A percentile compares a stretch with the other conserved stretches of the same genome.
phyloP scores from a whole-genome alignment of 2,329 filamentous ascomycete genomes.

The Penicillium palitans region DNA sequence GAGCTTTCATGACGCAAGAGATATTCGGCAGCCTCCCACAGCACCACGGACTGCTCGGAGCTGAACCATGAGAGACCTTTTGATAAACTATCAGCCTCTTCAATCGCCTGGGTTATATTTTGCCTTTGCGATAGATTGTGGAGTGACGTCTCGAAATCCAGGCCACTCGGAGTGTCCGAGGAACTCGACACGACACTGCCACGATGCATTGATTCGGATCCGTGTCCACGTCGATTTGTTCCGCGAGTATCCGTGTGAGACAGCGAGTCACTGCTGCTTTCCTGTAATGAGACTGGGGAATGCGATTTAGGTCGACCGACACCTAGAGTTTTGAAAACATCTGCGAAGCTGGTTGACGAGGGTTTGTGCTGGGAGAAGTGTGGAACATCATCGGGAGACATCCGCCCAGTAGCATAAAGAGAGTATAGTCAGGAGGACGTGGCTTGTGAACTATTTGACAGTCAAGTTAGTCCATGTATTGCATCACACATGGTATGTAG shows the following conservation, averaged over 20 bases:
- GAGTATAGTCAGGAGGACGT: background rate
- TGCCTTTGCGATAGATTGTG: slow-evolving; percentile 37
- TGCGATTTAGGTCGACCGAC: slow-evolving; percentile 41
- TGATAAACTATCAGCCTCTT: slow-evolving; percentile 41
- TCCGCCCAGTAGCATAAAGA: slow-evolving; percentile 29
- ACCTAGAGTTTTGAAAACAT: slow-evolving; percentile 47
- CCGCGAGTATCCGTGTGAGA: slow-evolving; percentile 37
- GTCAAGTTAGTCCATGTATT: slow-evolving; percentile 17
- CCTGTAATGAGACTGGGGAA: slow-evolving; percentile 36
- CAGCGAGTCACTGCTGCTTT: slow-evolving; percentile 33
- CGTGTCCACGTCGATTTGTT: slow-evolving; percentile 35
- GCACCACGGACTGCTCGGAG: slow-evolving; percentile 41
- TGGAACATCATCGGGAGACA: slow-evolving; percentile 47
- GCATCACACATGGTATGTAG: slow-evolving; percentile 7
- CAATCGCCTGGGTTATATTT: slow-evolving; percentile 37
- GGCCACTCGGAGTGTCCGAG: slow-evolving; percentile 40
- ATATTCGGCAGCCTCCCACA: slow-evolving; percentile 44
- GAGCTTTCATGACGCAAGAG: slow-evolving; percentile 39
- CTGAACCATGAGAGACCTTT: slow-evolving; percentile 38
- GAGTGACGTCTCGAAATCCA: slow-evolving; percentile 42
- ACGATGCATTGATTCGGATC: slow-evolving; percentile 46
- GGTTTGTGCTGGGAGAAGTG: slow-evolving; percentile 36
- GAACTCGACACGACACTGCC: slow-evolving; percentile 41
- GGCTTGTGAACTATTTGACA: slow-evolving; percentile 1
- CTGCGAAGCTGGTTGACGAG: slow-evolving; percentile 42